phyloP scores from a whole-genome alignment of 305 asterid genomes.

The Euphrasia arctica region DNA sequence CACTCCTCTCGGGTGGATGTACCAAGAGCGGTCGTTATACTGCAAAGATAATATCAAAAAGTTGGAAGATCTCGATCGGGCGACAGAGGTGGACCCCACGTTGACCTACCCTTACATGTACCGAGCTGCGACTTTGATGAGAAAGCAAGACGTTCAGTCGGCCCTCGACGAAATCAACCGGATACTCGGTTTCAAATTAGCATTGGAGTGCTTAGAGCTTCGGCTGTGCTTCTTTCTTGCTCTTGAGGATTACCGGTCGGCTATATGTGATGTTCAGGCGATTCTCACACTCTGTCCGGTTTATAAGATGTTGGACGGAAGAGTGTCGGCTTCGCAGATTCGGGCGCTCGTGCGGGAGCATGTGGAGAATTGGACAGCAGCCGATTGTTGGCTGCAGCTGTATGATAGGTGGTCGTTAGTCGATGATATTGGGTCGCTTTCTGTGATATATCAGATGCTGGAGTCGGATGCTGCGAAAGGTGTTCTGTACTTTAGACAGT shows the following conservation, averaged over 20 bases:
- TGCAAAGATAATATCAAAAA: slow-evolving; percentile 48
- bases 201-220: slow-evolving; percentile 92
- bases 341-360: slow-evolving; percentile 82
- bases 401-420: slow-evolving; percentile 96
- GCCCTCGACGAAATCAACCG: slow-evolving; percentile 88
- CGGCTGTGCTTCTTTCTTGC: slow-evolving; percentile 85
- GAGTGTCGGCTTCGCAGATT: slow-evolving; percentile 77
- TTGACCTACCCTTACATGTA: slow-evolving; percentile 92
- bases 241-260: slow-evolving; percentile 78
- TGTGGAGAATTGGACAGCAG: slow-evolving; percentile 91
- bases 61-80: slow-evolving; percentile 69
- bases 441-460: slow-evolving; percentile 96
- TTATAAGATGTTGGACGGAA: slow-evolving; percentile 84
- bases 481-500: slow-evolving; percentile 87
- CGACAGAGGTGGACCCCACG: slow-evolving; percentile 89
- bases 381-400: slow-evolving; percentile 97
- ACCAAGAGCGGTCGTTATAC: slow-evolving; percentile 87
- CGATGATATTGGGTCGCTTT: slow-evolving; percentile 92
- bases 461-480: slow-evolving; percentile 95
- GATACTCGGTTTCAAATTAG: slow-evolving; percentile 84
- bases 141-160: slow-evolving; percentile 59
- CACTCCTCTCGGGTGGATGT: slow-evolving; percentile 89
- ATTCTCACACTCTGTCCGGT: slow-evolving; percentile 82
- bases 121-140: slow-evolving; percentile 91
- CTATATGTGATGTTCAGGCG: slow-evolving; percentile 87